phyloP scores from a whole-genome alignment of 2,329 filamentous ascomycete species.

The Zymoseptoria pseudotritici region DNA sequence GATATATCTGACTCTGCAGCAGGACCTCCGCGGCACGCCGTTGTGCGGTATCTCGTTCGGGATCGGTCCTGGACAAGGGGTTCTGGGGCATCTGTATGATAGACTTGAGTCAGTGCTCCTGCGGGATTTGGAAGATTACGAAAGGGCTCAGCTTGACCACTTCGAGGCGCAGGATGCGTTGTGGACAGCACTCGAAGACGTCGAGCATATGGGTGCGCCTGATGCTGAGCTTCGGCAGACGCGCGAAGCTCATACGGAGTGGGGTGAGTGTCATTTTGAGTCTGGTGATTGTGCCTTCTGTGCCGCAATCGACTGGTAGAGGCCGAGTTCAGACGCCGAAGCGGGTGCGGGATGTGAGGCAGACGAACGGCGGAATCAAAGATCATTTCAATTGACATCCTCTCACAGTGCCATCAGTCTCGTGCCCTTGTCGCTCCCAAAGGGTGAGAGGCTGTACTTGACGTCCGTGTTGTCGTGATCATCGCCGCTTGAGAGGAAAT shows the following conservation, averaged over 20 bases:
- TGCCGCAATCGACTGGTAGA: background rate
- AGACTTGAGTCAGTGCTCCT: background rate
- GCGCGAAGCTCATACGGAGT: background rate
- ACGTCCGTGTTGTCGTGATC: too few species aligned
- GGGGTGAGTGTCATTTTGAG: background rate
- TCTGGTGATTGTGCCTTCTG: background rate
- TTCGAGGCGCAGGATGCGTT: background rate
- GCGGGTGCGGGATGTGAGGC: too few species aligned
- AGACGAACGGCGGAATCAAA: too few species aligned
- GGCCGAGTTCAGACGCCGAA: too few species aligned
- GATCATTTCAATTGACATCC: too few species aligned
- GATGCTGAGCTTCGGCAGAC: background rate
- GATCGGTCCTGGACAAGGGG: background rate
- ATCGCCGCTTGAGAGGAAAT: too few species aligned
- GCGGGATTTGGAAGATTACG: background rate
- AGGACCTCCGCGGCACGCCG: background rate
- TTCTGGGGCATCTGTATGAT: background rate
- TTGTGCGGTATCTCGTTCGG: background rate
- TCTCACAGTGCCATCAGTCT: too few species aligned
- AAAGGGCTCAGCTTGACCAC: background rate
- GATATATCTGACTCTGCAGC: too few species aligned
- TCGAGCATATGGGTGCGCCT: background rate
- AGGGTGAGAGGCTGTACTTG: too few species aligned
- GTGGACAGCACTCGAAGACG: background rate
- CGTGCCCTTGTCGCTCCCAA: too few species aligned